Conservation (phyloP, 768 basidiomycete genomes). For the Cystofilobasidium capitatum region DNA sequence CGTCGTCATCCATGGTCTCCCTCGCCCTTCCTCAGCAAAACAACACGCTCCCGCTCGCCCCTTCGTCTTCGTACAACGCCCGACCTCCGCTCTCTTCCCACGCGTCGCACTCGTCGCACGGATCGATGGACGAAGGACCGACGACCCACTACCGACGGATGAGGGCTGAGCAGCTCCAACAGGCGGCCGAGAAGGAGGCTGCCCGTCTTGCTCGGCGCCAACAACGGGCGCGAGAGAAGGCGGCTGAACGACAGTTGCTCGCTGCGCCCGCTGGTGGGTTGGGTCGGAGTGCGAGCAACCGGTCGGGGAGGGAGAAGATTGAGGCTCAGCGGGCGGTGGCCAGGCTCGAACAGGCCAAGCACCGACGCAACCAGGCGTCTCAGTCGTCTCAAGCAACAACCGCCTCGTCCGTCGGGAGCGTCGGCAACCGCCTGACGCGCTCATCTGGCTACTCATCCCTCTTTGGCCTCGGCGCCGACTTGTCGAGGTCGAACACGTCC, state of each 20-base stretch:
- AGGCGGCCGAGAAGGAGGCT: background rate
- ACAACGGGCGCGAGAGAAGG: background rate
- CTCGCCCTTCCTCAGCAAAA: background rate
- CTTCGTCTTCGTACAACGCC: background rate
- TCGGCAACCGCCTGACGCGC: constrained; percentile 1
- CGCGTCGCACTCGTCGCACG: background rate
- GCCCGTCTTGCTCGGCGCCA: background rate
- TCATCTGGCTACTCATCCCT: background rate
- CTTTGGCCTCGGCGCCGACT: constrained; percentile 7
- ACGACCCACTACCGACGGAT: constrained; percentile 22
- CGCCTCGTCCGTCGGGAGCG: constrained; percentile 12
- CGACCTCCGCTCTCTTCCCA: background rate
- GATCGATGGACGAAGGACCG: constrained; percentile 1
- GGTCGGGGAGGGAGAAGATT: background rate
- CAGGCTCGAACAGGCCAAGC: constrained; percentile 3
- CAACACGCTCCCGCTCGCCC: constrained; percentile 1
- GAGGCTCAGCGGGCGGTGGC: constrained; percentile 2
- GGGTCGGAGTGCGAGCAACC: background rate
- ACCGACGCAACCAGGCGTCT: background rate
- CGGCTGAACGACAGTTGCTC: constrained; percentile 1
- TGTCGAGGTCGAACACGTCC: constrained; percentile 21
- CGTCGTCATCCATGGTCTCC: constrained; percentile 5
- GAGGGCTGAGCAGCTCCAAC: constrained; percentile 13
- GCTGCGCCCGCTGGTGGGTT: background rate
- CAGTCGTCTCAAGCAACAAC: background rate